Evolutionary conservation across 2,329 filamentous ascomycete species (phyloP).

Genomic region (Huntiella decipiens): DNA sequence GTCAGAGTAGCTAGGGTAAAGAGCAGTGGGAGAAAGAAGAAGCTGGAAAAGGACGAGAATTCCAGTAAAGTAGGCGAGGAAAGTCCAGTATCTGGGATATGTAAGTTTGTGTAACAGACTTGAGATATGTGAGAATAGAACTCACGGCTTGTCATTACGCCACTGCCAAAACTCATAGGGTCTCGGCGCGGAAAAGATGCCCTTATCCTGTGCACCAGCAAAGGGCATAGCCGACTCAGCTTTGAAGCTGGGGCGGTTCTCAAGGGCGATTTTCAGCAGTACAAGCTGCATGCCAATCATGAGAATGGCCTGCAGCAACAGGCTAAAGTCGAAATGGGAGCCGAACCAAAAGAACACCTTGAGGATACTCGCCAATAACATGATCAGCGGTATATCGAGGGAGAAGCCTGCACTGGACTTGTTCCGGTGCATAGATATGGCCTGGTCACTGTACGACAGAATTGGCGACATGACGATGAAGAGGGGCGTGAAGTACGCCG

Average conservation of each 20-base stretch:
- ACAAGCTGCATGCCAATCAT: slow-evolving; percentile 45
- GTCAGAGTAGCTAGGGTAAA: slow-evolving; percentile 48
- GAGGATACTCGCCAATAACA: slow-evolving; percentile 49
- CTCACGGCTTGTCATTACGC: slow-evolving; percentile 48
- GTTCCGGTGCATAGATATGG: slow-evolving; percentile 41
- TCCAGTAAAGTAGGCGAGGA: slow-evolving; percentile 48
- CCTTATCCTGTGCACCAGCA: slow-evolving; percentile 18
- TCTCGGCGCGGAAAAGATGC: slow-evolving; percentile 25
- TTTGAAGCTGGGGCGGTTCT: slow-evolving; percentile 44
- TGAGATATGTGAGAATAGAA: slow-evolving; percentile 12
- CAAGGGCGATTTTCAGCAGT: slow-evolving; percentile 48
- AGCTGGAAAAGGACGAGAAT: slow-evolving; percentile 44
- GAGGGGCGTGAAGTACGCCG: slow-evolving; percentile 39
- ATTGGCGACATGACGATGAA: slow-evolving; percentile 46
- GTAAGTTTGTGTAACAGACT: background rate
- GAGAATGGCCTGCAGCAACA: slow-evolving; percentile 45
- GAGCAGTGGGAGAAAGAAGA: slow-evolving; percentile 36
- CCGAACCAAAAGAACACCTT: slow-evolving; percentile 55
- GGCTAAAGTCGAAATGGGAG: slow-evolving; percentile 41
- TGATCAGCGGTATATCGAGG: slow-evolving; percentile 52
- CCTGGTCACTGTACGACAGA: slow-evolving; percentile 47
- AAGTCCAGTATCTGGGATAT: slow-evolving; percentile 52
- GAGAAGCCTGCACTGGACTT: slow-evolving; percentile 51
- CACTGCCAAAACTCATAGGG: slow-evolving; percentile 75
- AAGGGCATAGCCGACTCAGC: slow-evolving; percentile 44